Evolutionary conservation across 2,329 filamentous ascomycete species (phyloP).

Genomic region (Aspergillus latus): DNA sequence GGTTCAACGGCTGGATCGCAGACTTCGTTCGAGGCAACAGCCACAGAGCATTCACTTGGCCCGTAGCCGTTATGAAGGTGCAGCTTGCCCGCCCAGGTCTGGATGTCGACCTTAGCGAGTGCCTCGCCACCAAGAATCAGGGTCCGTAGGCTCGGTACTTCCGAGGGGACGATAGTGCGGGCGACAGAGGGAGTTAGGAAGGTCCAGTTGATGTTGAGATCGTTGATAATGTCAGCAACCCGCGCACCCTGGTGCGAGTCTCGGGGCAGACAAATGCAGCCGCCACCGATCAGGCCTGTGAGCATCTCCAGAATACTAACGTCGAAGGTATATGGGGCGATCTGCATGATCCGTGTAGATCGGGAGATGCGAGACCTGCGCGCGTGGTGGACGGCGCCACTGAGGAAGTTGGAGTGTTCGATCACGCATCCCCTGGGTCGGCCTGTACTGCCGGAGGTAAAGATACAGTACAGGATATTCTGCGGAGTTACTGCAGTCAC

Average conservation of each 20-base stretch:
- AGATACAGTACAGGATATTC: background rate
- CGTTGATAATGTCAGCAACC: background rate
- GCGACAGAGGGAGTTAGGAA: background rate
- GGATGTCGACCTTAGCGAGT: background rate
- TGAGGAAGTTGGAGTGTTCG: background rate
- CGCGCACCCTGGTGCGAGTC: background rate
- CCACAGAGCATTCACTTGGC: background rate
- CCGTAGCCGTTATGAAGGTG: background rate
- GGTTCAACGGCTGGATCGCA: background rate
- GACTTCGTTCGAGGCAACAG: background rate
- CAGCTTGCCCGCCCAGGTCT: background rate
- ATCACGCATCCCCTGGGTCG: background rate
- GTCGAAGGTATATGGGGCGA: background rate
- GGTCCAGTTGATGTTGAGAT: background rate
- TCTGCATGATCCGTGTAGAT: background rate
- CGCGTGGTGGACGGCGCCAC: background rate
- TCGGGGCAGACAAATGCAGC: background rate
- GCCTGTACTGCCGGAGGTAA: background rate
- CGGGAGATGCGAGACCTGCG: background rate
- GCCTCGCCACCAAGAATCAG: background rate
- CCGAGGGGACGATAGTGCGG: background rate
- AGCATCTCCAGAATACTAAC: background rate
- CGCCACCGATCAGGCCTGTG: background rate
- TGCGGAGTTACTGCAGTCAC: background rate
- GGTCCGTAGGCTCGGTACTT: background rate